These are phyloP conservation scores for Fomitopsis pinicola DNA, from an alignment of 1,284 basidiomycete species.

Conservation along the genomic window DNA sequence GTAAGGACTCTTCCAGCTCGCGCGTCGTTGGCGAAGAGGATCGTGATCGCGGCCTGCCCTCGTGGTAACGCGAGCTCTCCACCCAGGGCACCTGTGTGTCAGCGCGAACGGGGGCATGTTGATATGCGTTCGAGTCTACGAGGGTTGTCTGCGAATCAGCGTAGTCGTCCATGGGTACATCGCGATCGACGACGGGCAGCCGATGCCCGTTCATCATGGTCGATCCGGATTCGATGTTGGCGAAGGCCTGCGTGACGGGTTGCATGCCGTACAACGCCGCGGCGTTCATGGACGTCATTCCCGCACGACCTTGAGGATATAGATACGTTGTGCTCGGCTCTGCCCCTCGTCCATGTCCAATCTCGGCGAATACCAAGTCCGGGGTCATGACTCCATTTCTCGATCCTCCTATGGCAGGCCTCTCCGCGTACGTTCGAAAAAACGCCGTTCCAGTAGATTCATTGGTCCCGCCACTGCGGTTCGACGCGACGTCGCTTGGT, in stretches of 20 bases:
- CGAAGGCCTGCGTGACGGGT: conserved; percentile 11
- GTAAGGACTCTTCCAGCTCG: conserved; percentile 40
- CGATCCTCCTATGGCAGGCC: conserved; percentile 30
- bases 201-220: conserved; percentile 10
- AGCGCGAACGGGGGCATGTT: conserved; percentile 20
- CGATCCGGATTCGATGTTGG: conserved; percentile 1
- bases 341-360: conserved; percentile 66
- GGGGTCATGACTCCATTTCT: conserved; percentile 63
- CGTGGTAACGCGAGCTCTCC: conserved; percentile 13
- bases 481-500: conserved; percentile 53
- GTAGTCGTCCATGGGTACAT: conserved; percentile 6
- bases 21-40: conserved; percentile 26
- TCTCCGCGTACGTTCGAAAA: conserved; percentile 56
- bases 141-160: conserved; percentile 12
- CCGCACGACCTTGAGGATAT: conserved; percentile 13
- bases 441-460: conserved; percentile 54
- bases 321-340: conserved; percentile 19
- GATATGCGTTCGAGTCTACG: conserved; percentile 22
- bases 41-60: conserved; percentile 20
- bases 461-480: conserved; percentile 48
- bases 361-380: conserved; percentile 70
- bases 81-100: conserved; percentile 16
- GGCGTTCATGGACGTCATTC: conserved; percentile 13
- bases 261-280: conserved; percentile 10
- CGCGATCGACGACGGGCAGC: conserved; percentile 11